Evolutionary conservation across 352 stramenopile species (phyloP).

Genomic region (Phytophthora chlamydospora): DNA sequence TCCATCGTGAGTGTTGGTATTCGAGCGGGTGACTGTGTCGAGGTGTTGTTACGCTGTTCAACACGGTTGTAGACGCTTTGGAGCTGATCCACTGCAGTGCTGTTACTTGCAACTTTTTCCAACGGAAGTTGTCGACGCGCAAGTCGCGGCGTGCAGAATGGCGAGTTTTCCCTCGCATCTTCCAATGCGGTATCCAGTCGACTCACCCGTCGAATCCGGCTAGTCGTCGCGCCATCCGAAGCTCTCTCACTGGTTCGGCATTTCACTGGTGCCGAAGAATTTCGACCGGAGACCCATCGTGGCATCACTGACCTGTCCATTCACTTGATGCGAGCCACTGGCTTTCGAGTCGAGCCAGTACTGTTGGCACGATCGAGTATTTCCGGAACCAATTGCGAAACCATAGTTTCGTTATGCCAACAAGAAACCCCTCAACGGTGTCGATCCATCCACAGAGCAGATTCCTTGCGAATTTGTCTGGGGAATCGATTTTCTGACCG

Average conservation of each 20-base stretch:
- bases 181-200: constrained; percentile 29
- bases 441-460: too few relatives aligned
- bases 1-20: constrained; percentile 10
- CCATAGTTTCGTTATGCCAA: constrained; percentile 21
- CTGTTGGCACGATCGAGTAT: constrained; percentile 16
- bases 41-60: constrained; percentile 18
- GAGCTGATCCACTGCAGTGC: constrained; percentile 11
- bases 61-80: constrained; percentile 25
- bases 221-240: background rate
- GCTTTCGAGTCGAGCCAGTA: background rate
- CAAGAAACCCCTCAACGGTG: constrained; percentile 26
- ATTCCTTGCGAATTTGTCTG: constrained; percentile 3
- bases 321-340: background rate
- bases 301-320: constrained; percentile 17
- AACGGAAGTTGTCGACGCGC: background rate
- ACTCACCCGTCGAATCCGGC: constrained; percentile 13
- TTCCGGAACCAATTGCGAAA: constrained; percentile 25
- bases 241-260: constrained; percentile 1
- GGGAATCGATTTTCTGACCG: background rate
- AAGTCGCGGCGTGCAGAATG: constrained; percentile 8
- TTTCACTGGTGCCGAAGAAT: constrained; percentile 13
- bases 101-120: constrained; percentile 1
- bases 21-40: background rate
- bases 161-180: constrained; percentile 17
- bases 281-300: constrained; percentile 1